Conservation (phyloP, 805 yeast genomes). For the Metschnikowia continentalis region DNA sequence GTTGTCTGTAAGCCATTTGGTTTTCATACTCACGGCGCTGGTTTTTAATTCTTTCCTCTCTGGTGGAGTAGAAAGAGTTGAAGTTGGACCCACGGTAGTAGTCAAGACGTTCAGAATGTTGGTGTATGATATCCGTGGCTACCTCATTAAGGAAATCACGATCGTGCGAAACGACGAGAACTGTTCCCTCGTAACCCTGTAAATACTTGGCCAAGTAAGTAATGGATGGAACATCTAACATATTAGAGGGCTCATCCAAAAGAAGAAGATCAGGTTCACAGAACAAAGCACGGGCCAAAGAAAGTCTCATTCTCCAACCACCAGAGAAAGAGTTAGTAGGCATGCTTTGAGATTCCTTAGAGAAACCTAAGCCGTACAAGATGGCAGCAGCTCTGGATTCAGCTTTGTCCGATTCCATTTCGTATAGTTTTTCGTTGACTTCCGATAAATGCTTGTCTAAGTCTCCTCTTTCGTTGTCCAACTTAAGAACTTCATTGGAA, state of each 20-base stretch:
- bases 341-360: conserved; percentile 74
- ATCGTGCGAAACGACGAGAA: conserved; percentile 95
- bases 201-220: conserved; percentile 88
- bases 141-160: conserved; percentile 95
- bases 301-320: conserved; percentile 99
- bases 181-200: conserved; percentile 87
- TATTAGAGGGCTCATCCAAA: conserved; percentile 98
- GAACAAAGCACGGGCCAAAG: conserved; percentile 96
- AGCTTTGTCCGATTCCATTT: conserved; percentile 96
- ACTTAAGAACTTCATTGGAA: conserved; percentile 65
- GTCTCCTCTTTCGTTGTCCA: conserved; percentile 89
- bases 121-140: conserved; percentile 97
- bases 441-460: conserved; percentile 73
- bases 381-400: conserved; percentile 96
- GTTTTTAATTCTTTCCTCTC: conserved; percentile 92
- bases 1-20: conserved; percentile 94
- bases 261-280: conserved; percentile 92
- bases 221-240: conserved; percentile 99
- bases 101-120: conserved; percentile 94
- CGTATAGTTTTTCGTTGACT: conserved; percentile 75
- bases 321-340: conserved; percentile 94
- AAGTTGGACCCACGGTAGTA: conserved; percentile 93
- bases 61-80: conserved; percentile 86
- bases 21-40: conserved; percentile 94
- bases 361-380: conserved; percentile 88